Evolutionary conservation across 148 eudicot species (phyloP).

Genomic region (Amaranthus hypochondriacus): DNA sequence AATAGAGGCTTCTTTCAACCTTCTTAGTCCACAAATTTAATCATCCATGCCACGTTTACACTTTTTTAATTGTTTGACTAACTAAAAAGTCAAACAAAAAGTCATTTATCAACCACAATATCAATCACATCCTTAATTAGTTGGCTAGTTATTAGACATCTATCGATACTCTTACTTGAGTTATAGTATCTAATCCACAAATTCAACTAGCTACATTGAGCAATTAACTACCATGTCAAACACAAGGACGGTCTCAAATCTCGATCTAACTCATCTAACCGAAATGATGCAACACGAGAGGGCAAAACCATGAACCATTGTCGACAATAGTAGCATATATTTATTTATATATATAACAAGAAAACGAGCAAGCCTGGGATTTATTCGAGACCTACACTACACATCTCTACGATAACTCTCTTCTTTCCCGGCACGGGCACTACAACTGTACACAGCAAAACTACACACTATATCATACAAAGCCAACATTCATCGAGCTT

Average conservation of each 20-base stretch:
- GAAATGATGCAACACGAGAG: conserved; percentile 4
- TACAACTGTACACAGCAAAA: conserved; percentile 46
- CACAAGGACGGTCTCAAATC: too few species aligned
- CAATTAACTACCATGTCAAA: too few species aligned
- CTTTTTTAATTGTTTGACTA: too few species aligned
- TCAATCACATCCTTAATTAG: too few species aligned
- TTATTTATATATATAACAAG: conserved; percentile 1
- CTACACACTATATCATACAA: conserved; percentile 36
- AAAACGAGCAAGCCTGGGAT: conserved; percentile 26
- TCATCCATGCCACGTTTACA: too few species aligned
- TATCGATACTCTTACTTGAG: too few species aligned
- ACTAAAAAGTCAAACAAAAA: too few species aligned
- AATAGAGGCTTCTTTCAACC: neutral
- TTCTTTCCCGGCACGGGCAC: conserved; percentile 18
- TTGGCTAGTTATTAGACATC: too few species aligned
- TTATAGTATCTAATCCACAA: too few species aligned
- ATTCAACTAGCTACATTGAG: too few species aligned
- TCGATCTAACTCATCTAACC: neutral
- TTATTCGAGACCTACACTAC: conserved; percentile 28
- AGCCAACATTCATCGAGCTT: conserved; percentile 18
- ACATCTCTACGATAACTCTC: conserved; percentile 28
- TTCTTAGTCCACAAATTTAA: neutral
- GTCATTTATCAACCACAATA: too few species aligned
- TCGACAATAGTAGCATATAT: conserved; percentile 20
- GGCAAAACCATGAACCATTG: conserved; percentile 13